These are phyloP conservation scores for Plantago major DNA, from an alignment of 257 asterid genomes.

Conservation along the genomic window DNA sequence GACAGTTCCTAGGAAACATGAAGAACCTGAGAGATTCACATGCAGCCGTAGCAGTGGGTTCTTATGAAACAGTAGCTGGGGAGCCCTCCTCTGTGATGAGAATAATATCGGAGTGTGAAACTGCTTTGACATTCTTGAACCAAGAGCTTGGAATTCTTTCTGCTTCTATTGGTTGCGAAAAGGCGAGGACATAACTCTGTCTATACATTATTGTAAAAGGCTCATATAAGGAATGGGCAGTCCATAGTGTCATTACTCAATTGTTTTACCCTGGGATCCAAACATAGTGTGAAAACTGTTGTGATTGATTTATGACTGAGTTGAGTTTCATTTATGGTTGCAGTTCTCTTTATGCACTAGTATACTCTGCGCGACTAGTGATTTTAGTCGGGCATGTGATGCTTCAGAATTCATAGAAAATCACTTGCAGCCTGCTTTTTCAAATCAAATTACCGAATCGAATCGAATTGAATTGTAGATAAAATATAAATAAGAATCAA, in stretches of 20 bases:
- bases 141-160: conserved; percentile 79
- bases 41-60: conserved; percentile 74
- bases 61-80: conserved; percentile 19
- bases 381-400: too few relatives aligned
- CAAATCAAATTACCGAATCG: too few relatives aligned
- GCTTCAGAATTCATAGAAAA: too few relatives aligned
- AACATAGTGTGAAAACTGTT: background rate
- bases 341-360: background rate
- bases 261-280: background rate
- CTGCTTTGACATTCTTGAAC: conserved; percentile 72
- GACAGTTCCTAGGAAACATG: conserved; percentile 84
- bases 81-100: conserved; percentile 8
- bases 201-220: background rate
- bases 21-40: conserved; percentile 93
- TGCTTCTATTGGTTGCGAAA: conserved; percentile 10
- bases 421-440: too few relatives aligned
- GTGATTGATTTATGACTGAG: background rate
- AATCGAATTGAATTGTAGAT: too few relatives aligned
- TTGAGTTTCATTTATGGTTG: background rate
- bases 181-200: conserved; percentile 1
- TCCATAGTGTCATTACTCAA: background rate
- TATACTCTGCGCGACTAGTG: too few relatives aligned
- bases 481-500: too few relatives aligned
- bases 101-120: conserved; percentile 11
- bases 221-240: background rate